A percentile compares a stretch with the other conserved stretches of the same genome.
Evolutionary conservation across 1,139 yeast genomes (phyloP).

Genomic region (Wickerhamomyces sp.): DNA sequence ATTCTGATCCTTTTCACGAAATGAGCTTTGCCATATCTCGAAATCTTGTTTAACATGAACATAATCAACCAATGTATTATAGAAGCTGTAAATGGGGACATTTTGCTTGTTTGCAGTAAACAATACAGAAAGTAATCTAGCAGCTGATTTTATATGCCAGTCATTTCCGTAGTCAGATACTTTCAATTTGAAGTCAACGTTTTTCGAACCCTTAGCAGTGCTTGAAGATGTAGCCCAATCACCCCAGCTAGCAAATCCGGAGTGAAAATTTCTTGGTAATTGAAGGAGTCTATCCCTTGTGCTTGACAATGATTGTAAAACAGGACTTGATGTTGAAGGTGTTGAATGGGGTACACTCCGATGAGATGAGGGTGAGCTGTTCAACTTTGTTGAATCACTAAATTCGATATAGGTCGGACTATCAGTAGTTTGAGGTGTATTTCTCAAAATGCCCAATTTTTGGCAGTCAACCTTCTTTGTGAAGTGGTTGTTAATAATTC

Average conservation of each 20-base stretch:
- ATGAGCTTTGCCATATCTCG: conserved; percentile 64
- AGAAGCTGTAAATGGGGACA: conserved; percentile 54
- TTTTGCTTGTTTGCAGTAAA: conserved; percentile 46
- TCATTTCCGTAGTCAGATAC: conserved; percentile 67
- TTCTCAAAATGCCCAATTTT: background rate
- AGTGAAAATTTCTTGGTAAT: conserved; percentile 14
- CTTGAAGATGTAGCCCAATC: conserved; percentile 8
- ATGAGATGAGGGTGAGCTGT: conserved; percentile 6
- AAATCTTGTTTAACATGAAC: conserved; percentile 75
- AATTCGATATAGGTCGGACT: conserved; percentile 13
- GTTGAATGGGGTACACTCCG: conserved; percentile 6
- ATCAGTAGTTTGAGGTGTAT: background rate
- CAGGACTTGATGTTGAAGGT: conserved; percentile 12
- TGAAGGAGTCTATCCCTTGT: conserved; percentile 3
- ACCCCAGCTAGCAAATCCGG: conserved; percentile 16
- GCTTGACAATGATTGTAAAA: background rate
- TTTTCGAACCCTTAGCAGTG: conserved; percentile 16
- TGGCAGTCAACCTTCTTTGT: conserved; percentile 1
- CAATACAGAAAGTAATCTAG: conserved; percentile 51
- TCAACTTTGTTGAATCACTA: conserved; percentile 17
- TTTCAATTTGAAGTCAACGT: conserved; percentile 42
- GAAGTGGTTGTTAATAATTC: conserved; percentile 27
- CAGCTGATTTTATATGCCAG: conserved; percentile 76
- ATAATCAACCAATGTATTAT: conserved; percentile 78
- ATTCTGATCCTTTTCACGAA: conserved; percentile 1